Base-by-base conservation (phyloP, 306 rosid genomes). In the Nissolia schottii region DNA sequence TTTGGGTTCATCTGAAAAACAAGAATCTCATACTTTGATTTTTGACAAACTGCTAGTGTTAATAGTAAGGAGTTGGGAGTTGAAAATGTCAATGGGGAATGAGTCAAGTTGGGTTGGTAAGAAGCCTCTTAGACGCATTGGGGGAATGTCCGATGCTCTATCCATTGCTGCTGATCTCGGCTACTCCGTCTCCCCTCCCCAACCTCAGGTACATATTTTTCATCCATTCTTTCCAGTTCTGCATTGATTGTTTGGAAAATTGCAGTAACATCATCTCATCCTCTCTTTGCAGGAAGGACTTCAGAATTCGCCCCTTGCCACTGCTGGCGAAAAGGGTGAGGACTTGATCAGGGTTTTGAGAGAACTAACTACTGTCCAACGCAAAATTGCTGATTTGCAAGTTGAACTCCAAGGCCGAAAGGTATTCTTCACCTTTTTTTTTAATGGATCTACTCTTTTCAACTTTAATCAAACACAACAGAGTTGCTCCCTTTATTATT, bases 361-460 rank as follows among this genome's bases (percentile, higher is more conserved):
- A 82, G 99, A 94, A 67, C 88, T 94, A 45, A 86, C 96, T 43
- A 59, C 87, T 9, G 97, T 91, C 41, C 99, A 94, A 75, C 88
- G 91, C 75, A 91, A 91, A 85, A 94, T 91, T 22, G 95, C 96
- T 3, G 96, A 91, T 84, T 85, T 94, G 73, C 97, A 94, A 85
- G 99, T 91, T 16, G 97, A 94, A 78, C 99, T 94, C 80, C 99
- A 94, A 85, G 96, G 96, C 49, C 89, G 99, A 79, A 94, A 94
- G 88, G 97, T 91, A 4, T 71, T 80, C 27, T 45, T 15, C 51
- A n/a, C 22, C 3, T 0, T 25, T 70, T 70, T 54, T 13, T 7
- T 23, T n/a, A n/a, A 27, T 72, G 32, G 78, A 66, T 75, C n/a
- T 77, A 19, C 28, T 29, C 34, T 13, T 41, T 45, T 1, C 3